Evolutionary conservation across 768 basidiomycete genomes (phyloP), one percentile per base, ranked within the genome.

Genomic region (Boletus rex-veris): DNA sequence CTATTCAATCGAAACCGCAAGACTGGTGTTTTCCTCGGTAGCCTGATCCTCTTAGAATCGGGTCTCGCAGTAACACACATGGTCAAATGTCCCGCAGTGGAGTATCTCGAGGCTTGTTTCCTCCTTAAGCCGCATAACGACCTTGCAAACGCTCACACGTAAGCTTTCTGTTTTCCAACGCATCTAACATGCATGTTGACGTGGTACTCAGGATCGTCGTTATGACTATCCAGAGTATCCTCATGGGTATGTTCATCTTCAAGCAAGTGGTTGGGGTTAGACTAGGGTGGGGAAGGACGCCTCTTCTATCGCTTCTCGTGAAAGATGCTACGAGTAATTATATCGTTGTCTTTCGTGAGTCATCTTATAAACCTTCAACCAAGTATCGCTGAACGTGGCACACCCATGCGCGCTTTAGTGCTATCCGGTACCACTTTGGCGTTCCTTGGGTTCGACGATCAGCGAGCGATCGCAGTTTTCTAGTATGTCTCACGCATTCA

Each of bases 271-370:
- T 58, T 18, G 68, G 72, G 3, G 50, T 69, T 8, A 72, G 72
- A 39, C 62, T 62, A 1, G 75, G 75, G 10, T 75, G 74, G 75
- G 75, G 74, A 26, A 70, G 75, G 45, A 70, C 73, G 2, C 77
- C 75, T 0, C 60, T 80, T 7, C 56, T 77, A 12, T 54, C 68
- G 6, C 57, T 79, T 42, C 64, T 80, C 14, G 66, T 76, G 60
- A 72, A 73, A n/a, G 79, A 80, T 60, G 74, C 79, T 7, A 72
- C 74, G 3, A 73, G 74, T 68, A 74, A 75, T 2, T 79, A 76
- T 60, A 41, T 74, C 31, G 43, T 74, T 4, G 55, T 78, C 9
- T 75, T 77, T 53, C 50, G 79, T 79, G 50, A 58, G 57, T 57
- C 37, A 39, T n/a, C 21, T 24, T 19, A 6, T 6, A 24, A 33